Evolutionary conservation across 495 filamentous ascomycete species (phyloP), one percentile per base, ranked within the genome.

Genomic region (Thermochaetoides thermophila): DNA sequence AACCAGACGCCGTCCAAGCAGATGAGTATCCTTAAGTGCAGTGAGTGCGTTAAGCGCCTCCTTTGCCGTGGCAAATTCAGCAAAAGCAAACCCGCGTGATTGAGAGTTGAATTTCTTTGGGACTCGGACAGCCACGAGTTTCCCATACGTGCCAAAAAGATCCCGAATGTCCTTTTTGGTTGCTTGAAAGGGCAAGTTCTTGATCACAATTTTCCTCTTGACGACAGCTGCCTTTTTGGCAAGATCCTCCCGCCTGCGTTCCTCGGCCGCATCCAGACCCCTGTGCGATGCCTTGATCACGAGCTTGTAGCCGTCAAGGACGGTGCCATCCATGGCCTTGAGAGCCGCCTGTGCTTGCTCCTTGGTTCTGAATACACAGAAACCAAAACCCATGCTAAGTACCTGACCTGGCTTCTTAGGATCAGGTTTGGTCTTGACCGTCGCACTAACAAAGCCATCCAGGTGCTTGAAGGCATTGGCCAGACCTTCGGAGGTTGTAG

Each of bases 111-210:
- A 86, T 49, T 94, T 96, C 59, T 94, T 84, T 3, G 89, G 91
- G 33, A 99, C 69, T 24, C 91, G 80, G 19, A 96, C 80, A 30
- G 85, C 84, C 27, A 85, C 79, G 34, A 99, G 69, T 45, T 91
- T 79, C 13, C 91, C 89, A 52, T 94, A 99, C 12, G 80, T 66
- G 28, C 80, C 74, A 53, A 99, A 83, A 7, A 99, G 64, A 11
- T 75, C 63, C 25, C 80, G 71, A 19, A 99, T 64, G 45, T 99
- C 91, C 51, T 89, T 85, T 66, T 92, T 94, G 26, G 73, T 79
- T 7, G 80, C 78, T 58, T 96, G 81, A 62, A 99, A 99, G 7
- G 89, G 89, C 50, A 99, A 59, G 63, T 99, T 99, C 66, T 96
- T 96, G 64, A 97, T 82, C 55, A 96, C 79, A 46, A 99, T 76